Evolutionary conservation across 306 rosid species (phyloP), one percentile per base, ranked within the genome.

Genomic region (Hippophae gyantsensis): DNA sequence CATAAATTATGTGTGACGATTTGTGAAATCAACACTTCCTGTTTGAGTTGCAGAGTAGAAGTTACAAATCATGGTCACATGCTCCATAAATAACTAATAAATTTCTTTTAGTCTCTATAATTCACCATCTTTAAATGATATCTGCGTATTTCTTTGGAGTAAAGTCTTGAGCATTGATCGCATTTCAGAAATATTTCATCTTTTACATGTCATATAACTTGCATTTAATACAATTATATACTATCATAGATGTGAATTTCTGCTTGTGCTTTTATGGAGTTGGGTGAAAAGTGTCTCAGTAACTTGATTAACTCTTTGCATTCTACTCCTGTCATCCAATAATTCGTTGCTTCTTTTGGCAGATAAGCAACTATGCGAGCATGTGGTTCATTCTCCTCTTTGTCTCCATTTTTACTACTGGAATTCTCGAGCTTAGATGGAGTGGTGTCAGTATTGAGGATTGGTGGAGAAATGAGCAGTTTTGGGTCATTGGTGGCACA

Each of bases 401-500:
- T 27, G 82, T 86, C 54, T 93, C 99, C 48, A 93, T 93, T 76
- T 79, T 83, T 7, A 66, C 97, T 3, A 93, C 99, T 41, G 92
- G 95, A 62, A 86, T 93, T 68, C 99, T 93, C 14, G 99, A 93
- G 84, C 97, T 93, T 48, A 86, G 99, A 70, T 93, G 99, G 99
- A 93, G 99, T 75, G 99, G 99, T 32, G 99, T 93, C 42, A 77
- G 97, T 57, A 82, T 88, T 60, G 99, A 93, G 58, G 99, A 93
- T 72, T 93, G 99, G 99, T 93, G 99, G 99, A 88, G 99, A 66
- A 93, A 93, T 6, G 99, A 93, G 67, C 99, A 88, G 70, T 93
- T 93, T 63, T 93, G 99, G 99, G 96, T 93, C 64, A 88, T 93
- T 9, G 99, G 99, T 53, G 99, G 99, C 40, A 93, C 99, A 46